Evolutionary conservation across 345 rosid genomes (phyloP), one percentile per base, ranked within the genome.

Genomic region (Acer yangbiense): DNA sequence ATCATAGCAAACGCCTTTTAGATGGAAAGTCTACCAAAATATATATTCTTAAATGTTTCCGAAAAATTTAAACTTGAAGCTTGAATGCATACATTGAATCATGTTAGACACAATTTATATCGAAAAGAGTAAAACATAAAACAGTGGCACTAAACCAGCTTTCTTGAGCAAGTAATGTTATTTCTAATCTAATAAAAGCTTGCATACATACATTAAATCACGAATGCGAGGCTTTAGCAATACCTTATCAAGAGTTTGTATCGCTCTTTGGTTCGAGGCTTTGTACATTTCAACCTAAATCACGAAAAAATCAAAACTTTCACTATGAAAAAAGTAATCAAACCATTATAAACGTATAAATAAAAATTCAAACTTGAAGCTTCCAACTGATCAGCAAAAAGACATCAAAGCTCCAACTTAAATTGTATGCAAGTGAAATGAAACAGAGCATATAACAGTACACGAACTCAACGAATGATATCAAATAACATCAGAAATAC

Each of bases 161-260:
- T 25, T 3, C 16, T 12, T 64, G 44, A 46, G 17, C 46, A 48
- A 4, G 23, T 18, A 63, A 63, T 41, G 20, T 23, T 62, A 46
- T 3, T 27, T 27, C 35, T 11, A 57, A 6, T 39, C 11, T 32
- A 35, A 57, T 6, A 8, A 41, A 50, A 61, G 50, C 54, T 4
- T 17, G 20, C 11, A 11, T 4, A 55, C 18, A 69, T 21, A 29
- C 18, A 72, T 16, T 16, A 65, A 18, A 32, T 62, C 18, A 13
- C 12, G 70, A 13, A 23, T 3, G 7, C n/a, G 17, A 43, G 21
- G 63, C 29, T 46, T 17, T n/a, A 52, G 69, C 6, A 43, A 57
- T 76, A 91, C 99, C 94, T 89, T 90, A 84, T 93, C 97, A 48
- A 91, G 82, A 79, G 88, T 88, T 76, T 88, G 95, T 75, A 87